Conservation (phyloP, 306 rosid genomes). For the Cajanus cajan region DNA sequence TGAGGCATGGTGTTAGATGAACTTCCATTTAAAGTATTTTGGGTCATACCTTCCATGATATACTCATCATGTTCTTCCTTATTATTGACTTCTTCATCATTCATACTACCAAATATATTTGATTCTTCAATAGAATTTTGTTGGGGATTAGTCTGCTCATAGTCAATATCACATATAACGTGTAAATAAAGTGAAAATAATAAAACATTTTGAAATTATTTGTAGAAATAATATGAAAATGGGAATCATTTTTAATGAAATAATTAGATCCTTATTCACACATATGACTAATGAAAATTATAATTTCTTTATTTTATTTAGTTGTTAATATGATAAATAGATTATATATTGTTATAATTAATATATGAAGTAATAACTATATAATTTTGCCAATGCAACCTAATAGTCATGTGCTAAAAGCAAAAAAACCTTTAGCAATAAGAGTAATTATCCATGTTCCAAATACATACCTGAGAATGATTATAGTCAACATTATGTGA, state of each 20-base stretch:
- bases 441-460: background rate
- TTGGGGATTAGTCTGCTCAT: too few species aligned
- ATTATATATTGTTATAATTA: background rate
- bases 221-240: background rate
- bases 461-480: conserved; percentile 42
- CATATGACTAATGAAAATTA: background rate
- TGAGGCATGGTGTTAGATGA: background rate
- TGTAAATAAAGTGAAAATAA: background rate
- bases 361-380: background rate
- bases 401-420: background rate
- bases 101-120: too few species aligned
- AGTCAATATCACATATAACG: too few species aligned
- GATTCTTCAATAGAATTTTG: too few species aligned
- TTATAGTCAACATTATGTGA: conserved; percentile 22
- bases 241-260: background rate
- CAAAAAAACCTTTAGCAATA: background rate
- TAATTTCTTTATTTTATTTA: background rate
- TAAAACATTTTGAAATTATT: background rate
- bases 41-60: conserved; percentile 7
- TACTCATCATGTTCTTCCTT: background rate
- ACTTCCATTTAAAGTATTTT: conserved; percentile 27
- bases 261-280: background rate
- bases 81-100: too few species aligned
- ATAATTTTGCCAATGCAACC: background rate
- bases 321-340: background rate